Percentiles rank a stretch among this genome's conserved stretches.
phyloP scores from a whole-genome alignment of 2,329 filamentous ascomycete genomes.

The Aureobasidium sp. region DNA sequence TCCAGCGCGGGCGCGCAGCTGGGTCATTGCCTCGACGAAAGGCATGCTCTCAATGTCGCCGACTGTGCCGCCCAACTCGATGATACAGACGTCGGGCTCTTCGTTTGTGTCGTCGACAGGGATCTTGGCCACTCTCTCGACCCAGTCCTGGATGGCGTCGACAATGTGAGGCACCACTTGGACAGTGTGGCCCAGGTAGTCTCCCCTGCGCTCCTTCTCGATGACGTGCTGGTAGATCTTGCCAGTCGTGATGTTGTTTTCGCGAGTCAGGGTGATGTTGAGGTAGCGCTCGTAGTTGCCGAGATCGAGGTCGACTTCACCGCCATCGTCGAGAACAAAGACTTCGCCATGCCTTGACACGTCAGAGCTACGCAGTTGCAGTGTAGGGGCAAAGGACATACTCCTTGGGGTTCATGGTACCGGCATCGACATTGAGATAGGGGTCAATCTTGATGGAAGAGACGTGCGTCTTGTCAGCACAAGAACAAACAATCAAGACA shows the following conservation, averaged over 20 bases:
- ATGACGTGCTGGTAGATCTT: slow-evolving; percentile 92
- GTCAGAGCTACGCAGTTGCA: background rate
- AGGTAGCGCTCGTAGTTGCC: slow-evolving; percentile 77
- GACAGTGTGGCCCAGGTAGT: slow-evolving; percentile 85
- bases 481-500: background rate
- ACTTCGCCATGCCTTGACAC: slow-evolving; percentile 67
- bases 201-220: slow-evolving; percentile 58
- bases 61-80: slow-evolving; percentile 60
- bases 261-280: slow-evolving; percentile 67
- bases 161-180: slow-evolving; percentile 92
- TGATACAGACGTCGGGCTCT: slow-evolving; percentile 86
- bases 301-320: slow-evolving; percentile 65
- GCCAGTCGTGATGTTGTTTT: slow-evolving; percentile 95
- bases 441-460: slow-evolving; percentile 63
- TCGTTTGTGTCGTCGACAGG: slow-evolving; percentile 77
- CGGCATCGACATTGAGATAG: slow-evolving; percentile 70
- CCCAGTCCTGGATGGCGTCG: slow-evolving; percentile 86
- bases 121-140: slow-evolving; percentile 73
- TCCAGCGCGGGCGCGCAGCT: slow-evolving; percentile 63
- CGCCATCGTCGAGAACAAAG: slow-evolving; percentile 78
- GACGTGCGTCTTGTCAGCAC: slow-evolving; percentile 38
- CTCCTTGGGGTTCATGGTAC: slow-evolving; percentile 60
- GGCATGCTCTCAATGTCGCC: slow-evolving; percentile 81
- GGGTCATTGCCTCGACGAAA: slow-evolving; percentile 78
- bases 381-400: slow-evolving; percentile 24